Base-by-base conservation (phyloP, 1,139 yeast species). In the Blastobotrys persicus region DNA sequence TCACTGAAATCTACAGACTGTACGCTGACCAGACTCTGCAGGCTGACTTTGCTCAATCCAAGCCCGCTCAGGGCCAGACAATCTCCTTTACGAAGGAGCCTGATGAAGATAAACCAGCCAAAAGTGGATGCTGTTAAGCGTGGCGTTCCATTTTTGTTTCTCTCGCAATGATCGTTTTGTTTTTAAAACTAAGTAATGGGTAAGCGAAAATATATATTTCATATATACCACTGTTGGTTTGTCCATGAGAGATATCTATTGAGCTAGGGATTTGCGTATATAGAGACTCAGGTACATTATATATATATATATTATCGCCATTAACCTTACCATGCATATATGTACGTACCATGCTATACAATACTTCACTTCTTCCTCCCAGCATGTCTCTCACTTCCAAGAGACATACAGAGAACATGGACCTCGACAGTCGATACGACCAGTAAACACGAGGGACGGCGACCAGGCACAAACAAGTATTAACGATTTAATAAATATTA, bases 61-160 rank as follows among this genome's bases (percentile, higher is more conserved):
- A 71, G 73, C 67, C 72, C 54, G 62, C 72, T 69, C 74, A 78
- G 51, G 98, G 98, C 18, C 95, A 94, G 58, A 89, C 97, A 37
- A 91, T 92, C 66, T 81, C 88, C 54, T 83, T 92, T 68, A 88
- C 98, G 7, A 97, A 96, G 51, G 89, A 95, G 51, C 96, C 97
- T 45, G 88, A 85, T 63, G 94, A 87, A 61, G 80, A 78, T 51
- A 77, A 79, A 64, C 74, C 81, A 60, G 79, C 64, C 79, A 82
- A 69, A 83, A 91, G 73, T 79, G 94, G 78, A 46, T 66, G 74
- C 59, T 71, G 75, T 52, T 70, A 61, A 49, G 13, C 18, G 14
- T 3, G 7, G 6, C n/a, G 9, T 42, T 9, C 16, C 12, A 13
- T 23, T 18, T 34, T 23, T 33, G 20, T 38, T 17, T 31, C 16